Conservation (phyloP, 192 early-diverging fungal species). For the Martensiomyces pterosporus region DNA sequence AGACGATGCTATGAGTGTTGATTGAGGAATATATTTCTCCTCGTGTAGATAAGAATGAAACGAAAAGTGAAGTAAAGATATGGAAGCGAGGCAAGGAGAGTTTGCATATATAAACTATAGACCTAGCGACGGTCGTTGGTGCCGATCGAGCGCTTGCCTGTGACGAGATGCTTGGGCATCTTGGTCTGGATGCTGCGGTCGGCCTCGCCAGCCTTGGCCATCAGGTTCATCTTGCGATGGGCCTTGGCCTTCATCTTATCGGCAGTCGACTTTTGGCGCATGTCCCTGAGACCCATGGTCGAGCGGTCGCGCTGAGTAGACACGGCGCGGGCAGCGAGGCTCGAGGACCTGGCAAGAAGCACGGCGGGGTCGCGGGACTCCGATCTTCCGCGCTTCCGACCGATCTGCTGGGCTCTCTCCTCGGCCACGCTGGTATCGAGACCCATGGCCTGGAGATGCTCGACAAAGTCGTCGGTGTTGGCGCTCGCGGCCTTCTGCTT, state of each 20-base stretch:
- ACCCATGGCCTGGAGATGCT: slow-evolving; percentile 69
- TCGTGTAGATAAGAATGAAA: too few species aligned
- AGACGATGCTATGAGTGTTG: too few species aligned
- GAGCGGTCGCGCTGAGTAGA: slow-evolving; percentile 61
- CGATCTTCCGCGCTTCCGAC: slow-evolving; percentile 72
- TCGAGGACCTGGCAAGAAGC: slow-evolving; percentile 58
- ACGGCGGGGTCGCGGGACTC: slow-evolving; percentile 63
- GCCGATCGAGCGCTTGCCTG: slow-evolving; percentile 82
- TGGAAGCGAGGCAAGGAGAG: not conserved
- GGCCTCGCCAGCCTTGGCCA: slow-evolving; percentile 85
- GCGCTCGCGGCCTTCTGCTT: slow-evolving; percentile 33
- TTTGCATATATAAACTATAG: slow-evolving; percentile 7
- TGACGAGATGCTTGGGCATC: slow-evolving; percentile 98
- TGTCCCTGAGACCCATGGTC: slow-evolving; percentile 70
- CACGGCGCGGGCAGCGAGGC: slow-evolving; percentile 57
- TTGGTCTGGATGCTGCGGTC: slow-evolving; percentile 88
- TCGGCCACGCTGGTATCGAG: slow-evolving; percentile 58
- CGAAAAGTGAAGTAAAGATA: not conserved
- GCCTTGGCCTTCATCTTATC: slow-evolving; percentile 73
- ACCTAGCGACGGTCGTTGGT: slow-evolving; percentile 76
- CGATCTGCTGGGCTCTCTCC: slow-evolving; percentile 56
- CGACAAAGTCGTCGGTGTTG: slow-evolving; percentile 59
- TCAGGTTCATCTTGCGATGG: slow-evolving; percentile 69
- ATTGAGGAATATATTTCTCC: too few species aligned
- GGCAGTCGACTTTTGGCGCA: slow-evolving; percentile 49